Evolutionary conservation across 2,329 filamentous ascomycete species (phyloP).

Genomic region (Stachybotrys elegans): DNA sequence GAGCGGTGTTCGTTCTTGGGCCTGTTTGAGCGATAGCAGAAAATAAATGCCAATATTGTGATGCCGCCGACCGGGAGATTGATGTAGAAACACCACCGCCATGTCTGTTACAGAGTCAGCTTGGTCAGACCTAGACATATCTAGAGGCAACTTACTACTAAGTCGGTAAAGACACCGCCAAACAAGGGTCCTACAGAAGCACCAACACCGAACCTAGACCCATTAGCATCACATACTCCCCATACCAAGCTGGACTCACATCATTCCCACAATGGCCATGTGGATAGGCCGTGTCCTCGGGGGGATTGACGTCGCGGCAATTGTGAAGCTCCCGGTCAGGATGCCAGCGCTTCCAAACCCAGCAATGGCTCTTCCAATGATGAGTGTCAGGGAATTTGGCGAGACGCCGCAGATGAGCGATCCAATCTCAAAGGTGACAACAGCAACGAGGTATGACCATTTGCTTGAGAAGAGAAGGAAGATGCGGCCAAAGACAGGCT

Average conservation of each 20-base stretch:
- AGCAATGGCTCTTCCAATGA: constrained; percentile 35
- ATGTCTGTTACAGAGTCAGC: constrained; percentile 5
- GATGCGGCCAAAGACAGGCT: constrained; percentile 13
- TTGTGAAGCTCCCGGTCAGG: constrained; percentile 3
- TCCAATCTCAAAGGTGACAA: constrained; percentile 18
- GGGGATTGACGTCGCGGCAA: constrained; percentile 1
- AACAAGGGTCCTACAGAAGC: constrained; percentile 4
- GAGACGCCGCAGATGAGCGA: constrained; percentile 32
- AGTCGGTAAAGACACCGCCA: constrained; percentile 6
- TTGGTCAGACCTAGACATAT: neutral
- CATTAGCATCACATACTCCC: neutral
- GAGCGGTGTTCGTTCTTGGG: neutral
- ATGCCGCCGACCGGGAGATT: constrained; percentile 21
- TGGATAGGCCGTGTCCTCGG: constrained; percentile 1
- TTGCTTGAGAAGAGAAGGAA: constrained; percentile 34
- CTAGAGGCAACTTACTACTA: neutral
- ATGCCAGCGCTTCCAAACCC: constrained; percentile 34
- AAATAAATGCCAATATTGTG: neutral
- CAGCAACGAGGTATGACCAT: constrained; percentile 22
- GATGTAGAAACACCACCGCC: constrained; percentile 27
- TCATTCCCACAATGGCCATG: constrained; percentile 1
- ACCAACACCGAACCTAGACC: neutral
- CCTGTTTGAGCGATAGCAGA: neutral
- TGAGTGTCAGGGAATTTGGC: constrained; percentile 33
- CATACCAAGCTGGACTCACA: constrained; percentile 2